A percentile compares a stretch with the other conserved stretches of the same genome.
These are phyloP conservation scores for Fusarium coffeatum DNA, from an alignment of 2,329 filamentous ascomycete species.

Conservation along the genomic window DNA sequence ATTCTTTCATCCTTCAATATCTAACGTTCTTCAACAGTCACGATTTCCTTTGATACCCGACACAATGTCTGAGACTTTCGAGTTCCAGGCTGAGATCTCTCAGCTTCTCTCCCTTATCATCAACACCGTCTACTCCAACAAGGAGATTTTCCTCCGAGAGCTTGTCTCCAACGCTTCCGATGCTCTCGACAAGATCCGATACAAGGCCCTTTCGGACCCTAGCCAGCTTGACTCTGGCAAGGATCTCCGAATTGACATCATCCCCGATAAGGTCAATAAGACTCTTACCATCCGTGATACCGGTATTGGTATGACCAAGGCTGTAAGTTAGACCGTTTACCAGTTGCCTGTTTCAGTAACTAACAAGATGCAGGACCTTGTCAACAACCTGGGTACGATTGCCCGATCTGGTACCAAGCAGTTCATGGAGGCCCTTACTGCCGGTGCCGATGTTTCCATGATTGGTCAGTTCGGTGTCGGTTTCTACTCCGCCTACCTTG, in stretches of 20 bases:
- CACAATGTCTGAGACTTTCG: slow-evolving; percentile 96
- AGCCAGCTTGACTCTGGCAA: slow-evolving; percentile 97
- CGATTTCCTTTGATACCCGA: slow-evolving; percentile 56
- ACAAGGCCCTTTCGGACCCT: slow-evolving; percentile 96
- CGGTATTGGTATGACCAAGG: slow-evolving; percentile 99
- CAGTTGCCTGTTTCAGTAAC: background rate
- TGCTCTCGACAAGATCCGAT: slow-evolving; percentile 99
- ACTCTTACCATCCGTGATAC: slow-evolving; percentile 97
- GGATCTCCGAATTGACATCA: slow-evolving; percentile 99
- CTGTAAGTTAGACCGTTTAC: slow-evolving; percentile 71
- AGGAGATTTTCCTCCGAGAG: slow-evolving; percentile 99
- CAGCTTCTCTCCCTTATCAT: slow-evolving; percentile 99
- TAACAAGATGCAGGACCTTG: slow-evolving; percentile 75
- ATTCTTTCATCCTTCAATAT: background rate
- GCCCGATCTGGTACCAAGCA: slow-evolving; percentile 99
- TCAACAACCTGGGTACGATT: slow-evolving; percentile 99
- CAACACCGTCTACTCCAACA: slow-evolving; percentile 99
- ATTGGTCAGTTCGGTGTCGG: slow-evolving; percentile 99
- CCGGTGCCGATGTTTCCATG: slow-evolving; percentile 99
- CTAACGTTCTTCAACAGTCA: slow-evolving; percentile 44
- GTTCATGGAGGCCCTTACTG: slow-evolving; percentile 99
- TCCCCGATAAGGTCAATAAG: slow-evolving; percentile 97
- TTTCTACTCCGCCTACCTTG: slow-evolving; percentile 99
- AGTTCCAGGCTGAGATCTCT: slow-evolving; percentile 99
- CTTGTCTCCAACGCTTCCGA: slow-evolving; percentile 98